phyloP scores from a whole-genome alignment of 2,329 filamentous ascomycete species.

The Monilinia fructicola region DNA sequence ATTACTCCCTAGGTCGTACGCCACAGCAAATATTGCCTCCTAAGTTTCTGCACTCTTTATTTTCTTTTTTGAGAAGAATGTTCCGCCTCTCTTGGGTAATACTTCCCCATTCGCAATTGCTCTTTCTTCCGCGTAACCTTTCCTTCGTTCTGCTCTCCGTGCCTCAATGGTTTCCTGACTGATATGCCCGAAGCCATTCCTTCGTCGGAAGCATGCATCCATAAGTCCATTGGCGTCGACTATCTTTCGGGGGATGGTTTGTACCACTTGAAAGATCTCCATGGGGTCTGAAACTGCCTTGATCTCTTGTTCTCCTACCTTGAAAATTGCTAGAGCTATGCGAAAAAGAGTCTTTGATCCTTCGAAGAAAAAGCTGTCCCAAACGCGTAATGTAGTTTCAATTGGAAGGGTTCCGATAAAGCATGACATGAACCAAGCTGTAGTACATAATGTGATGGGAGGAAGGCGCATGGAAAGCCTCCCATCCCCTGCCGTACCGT shows the following conservation, averaged over 20 bases:
- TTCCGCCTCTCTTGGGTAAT: constrained; percentile 12
- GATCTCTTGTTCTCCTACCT: constrained; percentile 79
- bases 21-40: not conserved
- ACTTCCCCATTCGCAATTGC: constrained; percentile 31
- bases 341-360: constrained; percentile 92
- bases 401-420: constrained; percentile 92
- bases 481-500: constrained; percentile 42
- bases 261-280: constrained; percentile 94
- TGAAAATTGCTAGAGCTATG: constrained; percentile 88
- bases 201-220: constrained; percentile 78
- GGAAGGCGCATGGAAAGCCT: constrained; percentile 60
- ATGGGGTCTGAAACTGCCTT: constrained; percentile 78
- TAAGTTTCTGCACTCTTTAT: constrained; percentile 10
- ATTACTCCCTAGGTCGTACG: constrained; percentile 16
- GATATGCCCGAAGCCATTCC: constrained; percentile 77
- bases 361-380: constrained; percentile 96
- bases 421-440: constrained; percentile 97
- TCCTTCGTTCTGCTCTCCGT: constrained; percentile 66
- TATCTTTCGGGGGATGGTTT: constrained; percentile 77
- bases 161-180: constrained; percentile 80
- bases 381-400: constrained; percentile 86
- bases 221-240: constrained; percentile 80
- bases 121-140: constrained; percentile 43
- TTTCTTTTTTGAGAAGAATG: constrained; percentile 23
- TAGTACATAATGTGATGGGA: constrained; percentile 88